Evolutionary conservation across 2,329 filamentous ascomycete species (phyloP).

Genomic region (Purpureocillium takamizusanense): DNA sequence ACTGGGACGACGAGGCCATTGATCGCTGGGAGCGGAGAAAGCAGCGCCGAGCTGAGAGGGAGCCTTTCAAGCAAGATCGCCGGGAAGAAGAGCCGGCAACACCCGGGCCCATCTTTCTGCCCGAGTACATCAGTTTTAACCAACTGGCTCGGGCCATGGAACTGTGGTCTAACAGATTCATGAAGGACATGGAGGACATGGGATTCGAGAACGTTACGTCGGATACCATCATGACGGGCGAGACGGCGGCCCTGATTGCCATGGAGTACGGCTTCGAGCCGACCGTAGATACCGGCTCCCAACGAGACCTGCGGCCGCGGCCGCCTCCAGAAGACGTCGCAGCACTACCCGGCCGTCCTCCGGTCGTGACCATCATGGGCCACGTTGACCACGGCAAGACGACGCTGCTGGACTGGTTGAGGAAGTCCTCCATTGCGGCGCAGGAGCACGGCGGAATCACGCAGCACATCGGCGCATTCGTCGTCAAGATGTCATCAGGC

Average conservation of each 20-base stretch:
- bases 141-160: conserved; percentile 70
- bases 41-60: conserved; percentile 32
- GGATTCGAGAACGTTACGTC: conserved; percentile 80
- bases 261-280: conserved; percentile 91
- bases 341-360: conserved; percentile 64
- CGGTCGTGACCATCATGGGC: conserved; percentile 98
- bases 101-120: conserved; percentile 62
- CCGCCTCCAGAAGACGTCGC: conserved; percentile 61
- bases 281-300: conserved; percentile 57
- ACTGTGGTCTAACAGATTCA: conserved; percentile 61
- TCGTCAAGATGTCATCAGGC: conserved; percentile 75
- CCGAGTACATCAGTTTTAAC: conserved; percentile 84
- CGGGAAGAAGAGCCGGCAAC: conserved; percentile 32
- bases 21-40: conserved; percentile 28
- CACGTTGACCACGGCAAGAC: conserved; percentile 99
- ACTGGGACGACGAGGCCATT: conserved; percentile 28
- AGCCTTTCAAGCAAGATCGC: conserved; percentile 27
- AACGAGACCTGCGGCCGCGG: conserved; percentile 62
- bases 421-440: conserved; percentile 85
- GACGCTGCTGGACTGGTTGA: conserved; percentile 85
- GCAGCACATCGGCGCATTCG: conserved; percentile 96
- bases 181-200: conserved; percentile 68
- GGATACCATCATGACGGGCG: conserved; percentile 81
- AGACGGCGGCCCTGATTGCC: conserved; percentile 82
- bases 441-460: conserved; percentile 95